These are phyloP conservation scores for Gamarada debralockiae DNA, from an alignment of 495 filamentous ascomycete species.

Conservation along the genomic window DNA sequence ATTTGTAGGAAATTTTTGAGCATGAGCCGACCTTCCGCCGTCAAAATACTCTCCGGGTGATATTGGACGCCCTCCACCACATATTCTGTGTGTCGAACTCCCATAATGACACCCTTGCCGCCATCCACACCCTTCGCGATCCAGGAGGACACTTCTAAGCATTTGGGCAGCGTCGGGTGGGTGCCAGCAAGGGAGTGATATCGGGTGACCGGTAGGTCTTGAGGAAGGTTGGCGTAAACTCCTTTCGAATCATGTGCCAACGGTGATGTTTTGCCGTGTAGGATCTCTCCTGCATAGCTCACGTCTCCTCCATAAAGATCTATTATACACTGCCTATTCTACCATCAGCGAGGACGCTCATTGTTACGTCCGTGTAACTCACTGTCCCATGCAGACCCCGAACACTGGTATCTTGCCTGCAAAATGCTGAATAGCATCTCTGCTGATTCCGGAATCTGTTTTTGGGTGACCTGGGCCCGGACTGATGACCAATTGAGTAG, in stretches of 20 bases:
- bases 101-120: conserved; percentile 88
- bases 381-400: conserved; percentile 97
- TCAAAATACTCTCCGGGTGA: conserved; percentile 95
- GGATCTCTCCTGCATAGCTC: conserved; percentile 88
- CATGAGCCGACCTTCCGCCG: conserved; percentile 82
- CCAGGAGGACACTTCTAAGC: conserved; percentile 90
- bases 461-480: conserved; percentile 90
- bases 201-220: conserved; percentile 81
- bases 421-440: conserved; percentile 85
- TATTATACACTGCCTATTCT: conserved; percentile 78
- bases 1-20: conserved; percentile 87
- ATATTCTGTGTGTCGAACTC: conserved; percentile 86
- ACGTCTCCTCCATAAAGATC: conserved; percentile 88
- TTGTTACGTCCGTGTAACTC: conserved; percentile 32
- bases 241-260: conserved; percentile 86
- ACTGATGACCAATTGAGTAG: conserved; percentile 92
- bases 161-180: conserved; percentile 79
- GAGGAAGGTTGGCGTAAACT: conserved; percentile 72
- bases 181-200: conserved; percentile 97
- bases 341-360: conserved; percentile 1
- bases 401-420: conserved; percentile 96
- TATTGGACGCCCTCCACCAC: conserved; percentile 94
- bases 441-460: conserved; percentile 88
- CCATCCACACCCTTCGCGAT: conserved; percentile 61
- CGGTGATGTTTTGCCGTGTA: conserved; percentile 94